These are phyloP conservation scores for Mycena vitilis DNA, from an alignment of 768 basidiomycete genomes.

Conservation along the genomic window DNA sequence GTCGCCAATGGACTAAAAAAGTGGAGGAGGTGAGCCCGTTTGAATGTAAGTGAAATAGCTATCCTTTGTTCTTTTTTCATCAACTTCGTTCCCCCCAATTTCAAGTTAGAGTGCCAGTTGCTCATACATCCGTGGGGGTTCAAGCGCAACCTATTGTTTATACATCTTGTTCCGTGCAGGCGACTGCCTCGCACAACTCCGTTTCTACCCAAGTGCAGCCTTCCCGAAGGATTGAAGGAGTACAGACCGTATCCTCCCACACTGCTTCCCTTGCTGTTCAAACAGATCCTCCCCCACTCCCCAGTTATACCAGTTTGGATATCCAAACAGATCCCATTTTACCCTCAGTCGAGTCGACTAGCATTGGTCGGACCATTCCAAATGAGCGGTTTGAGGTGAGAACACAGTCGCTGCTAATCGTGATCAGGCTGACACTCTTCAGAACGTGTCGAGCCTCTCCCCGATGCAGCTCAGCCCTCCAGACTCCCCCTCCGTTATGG, in stretches of 20 bases:
- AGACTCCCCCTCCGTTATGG: neutral
- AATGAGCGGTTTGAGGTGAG: neutral
- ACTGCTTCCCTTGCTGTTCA: slow-evolving; percentile 29
- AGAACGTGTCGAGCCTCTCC: neutral
- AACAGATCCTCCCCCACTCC: slow-evolving; percentile 10
- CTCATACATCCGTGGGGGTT: slow-evolving; percentile 53
- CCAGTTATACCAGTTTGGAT: slow-evolving; percentile 29
- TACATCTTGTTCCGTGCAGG: slow-evolving; percentile 54
- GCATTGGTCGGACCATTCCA: slow-evolving; percentile 8
- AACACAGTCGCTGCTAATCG: slow-evolving; percentile 22
- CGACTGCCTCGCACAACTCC: slow-evolving; percentile 30
- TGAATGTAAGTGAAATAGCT: slow-evolving; percentile 50
- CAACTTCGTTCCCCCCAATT: slow-evolving; percentile 10
- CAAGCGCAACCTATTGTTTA: slow-evolving; percentile 41
- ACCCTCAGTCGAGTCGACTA: neutral
- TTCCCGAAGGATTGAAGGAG: slow-evolving; percentile 25
- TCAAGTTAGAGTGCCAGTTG: slow-evolving; percentile 34
- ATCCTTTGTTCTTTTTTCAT: slow-evolving; percentile 6
- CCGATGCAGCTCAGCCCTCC: slow-evolving; percentile 1
- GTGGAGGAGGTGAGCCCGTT: slow-evolving; percentile 55
- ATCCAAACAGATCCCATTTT: slow-evolving; percentile 39
- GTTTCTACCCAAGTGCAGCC: slow-evolving; percentile 41
- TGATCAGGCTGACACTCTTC: slow-evolving; percentile 10
- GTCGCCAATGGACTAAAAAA: slow-evolving; percentile 68
- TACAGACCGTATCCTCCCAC: slow-evolving; percentile 36